Evolutionary conservation across 1,139 yeast species (phyloP), one percentile per base, ranked within the genome.

Genomic region (Meyerozyma carpophila): DNA sequence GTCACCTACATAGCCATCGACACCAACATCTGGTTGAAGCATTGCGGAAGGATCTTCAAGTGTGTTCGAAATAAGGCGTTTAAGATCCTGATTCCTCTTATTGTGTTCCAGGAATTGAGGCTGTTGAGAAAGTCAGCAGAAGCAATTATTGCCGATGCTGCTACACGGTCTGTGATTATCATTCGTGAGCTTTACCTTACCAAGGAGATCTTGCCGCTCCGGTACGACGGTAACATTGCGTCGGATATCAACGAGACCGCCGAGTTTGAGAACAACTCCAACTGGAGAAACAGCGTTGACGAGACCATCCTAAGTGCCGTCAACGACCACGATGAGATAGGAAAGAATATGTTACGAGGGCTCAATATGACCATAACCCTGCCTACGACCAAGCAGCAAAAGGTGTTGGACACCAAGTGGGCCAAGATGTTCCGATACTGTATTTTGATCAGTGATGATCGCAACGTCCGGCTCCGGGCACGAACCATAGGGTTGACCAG

Each of bases 1-100:
- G 63, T 79, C 36, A 82, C 90, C 0, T 75, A 74, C 52, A 73
- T 84, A 44, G 79, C 89, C 1, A 68, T 84, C 44, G 94, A 85
- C 63, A 85, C 94, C 7, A 84, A 86, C 50, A 81, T 85, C 47
- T 85, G 93, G 93, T 66, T 85, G 50, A 83, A 85, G 53, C 91
- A 84, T 57, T 84, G 90, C 59, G 94, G 93, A 2, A 72, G 84
- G 47, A 71, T 85, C 27, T 85, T 75, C 66, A 85, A 85, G 58
- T 79, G 88, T 54, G 79, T 84, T 13, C 70, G 83, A 32, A 78
- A 78, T 51, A 75, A 74, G 10, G 76, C 83, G 2, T 70, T 85
- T 52, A 79, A 67, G 63, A 61, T 74, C 61, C 63, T 79, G 56
- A 79, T 85, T 7, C 91, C 94, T 37, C 65, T 85, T 47, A 83